These are phyloP conservation scores for Babesia divergens DNA, from an alignment of 169 alveolate species.

Conservation along the genomic window DNA sequence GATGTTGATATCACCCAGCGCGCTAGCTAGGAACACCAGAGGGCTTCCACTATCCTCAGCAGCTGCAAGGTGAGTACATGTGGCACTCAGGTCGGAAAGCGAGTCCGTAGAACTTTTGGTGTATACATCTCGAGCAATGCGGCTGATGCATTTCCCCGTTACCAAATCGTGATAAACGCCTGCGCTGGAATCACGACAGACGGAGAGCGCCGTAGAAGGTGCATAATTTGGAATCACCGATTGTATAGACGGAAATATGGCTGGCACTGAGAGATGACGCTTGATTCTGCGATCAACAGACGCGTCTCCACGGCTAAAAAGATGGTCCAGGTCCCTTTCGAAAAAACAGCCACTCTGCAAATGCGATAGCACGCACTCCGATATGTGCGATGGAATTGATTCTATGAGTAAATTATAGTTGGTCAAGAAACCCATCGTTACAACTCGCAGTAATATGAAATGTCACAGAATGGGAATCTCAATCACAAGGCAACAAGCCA, in stretches of 20 bases:
- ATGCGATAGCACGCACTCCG: slow-evolving; percentile 28
- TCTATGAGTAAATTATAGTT: slow-evolving; percentile 19
- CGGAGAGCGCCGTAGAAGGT: slow-evolving; percentile 28
- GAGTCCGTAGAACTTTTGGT: background rate
- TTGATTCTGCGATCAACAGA: slow-evolving; percentile 14
- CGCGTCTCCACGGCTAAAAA: slow-evolving; percentile 3
- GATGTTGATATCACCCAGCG: slow-evolving; percentile 23
- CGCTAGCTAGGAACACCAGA: slow-evolving; percentile 21
- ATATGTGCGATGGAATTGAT: slow-evolving; percentile 5
- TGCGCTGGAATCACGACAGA: slow-evolving; percentile 33
- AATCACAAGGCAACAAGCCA: background rate
- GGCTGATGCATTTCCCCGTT: slow-evolving; percentile 36
- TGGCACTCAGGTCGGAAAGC: slow-evolving; percentile 13
- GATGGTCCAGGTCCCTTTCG: slow-evolving; percentile 1
- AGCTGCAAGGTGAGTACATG: slow-evolving; percentile 25
- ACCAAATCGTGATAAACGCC: slow-evolving; percentile 34
- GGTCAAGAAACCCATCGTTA: slow-evolving; percentile 15
- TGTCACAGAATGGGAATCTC: background rate
- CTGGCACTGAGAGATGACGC: slow-evolving; percentile 27
- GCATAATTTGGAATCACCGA: slow-evolving; percentile 26
- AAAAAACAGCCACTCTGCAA: slow-evolving; percentile 35
- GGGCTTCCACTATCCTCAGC: slow-evolving; percentile 26
- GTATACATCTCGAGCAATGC: slow-evolving; percentile 19
- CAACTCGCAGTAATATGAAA: background rate
- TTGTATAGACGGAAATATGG: slow-evolving; percentile 19